phyloP scores from a whole-genome alignment of 1,284 basidiomycete species.

The Cryptococcus amylolentus region DNA sequence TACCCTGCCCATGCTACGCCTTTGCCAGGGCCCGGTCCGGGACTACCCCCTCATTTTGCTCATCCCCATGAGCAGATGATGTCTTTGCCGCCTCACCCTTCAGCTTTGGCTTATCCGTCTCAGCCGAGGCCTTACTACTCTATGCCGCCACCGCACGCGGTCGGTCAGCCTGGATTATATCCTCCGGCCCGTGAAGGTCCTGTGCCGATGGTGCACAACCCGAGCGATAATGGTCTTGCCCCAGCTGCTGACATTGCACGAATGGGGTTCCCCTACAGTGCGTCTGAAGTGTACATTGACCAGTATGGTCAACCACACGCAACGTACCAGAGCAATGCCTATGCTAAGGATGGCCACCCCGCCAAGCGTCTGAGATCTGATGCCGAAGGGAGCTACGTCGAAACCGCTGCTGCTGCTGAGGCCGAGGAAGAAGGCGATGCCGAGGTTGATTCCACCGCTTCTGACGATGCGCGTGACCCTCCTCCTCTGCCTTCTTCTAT shows the following conservation, averaged over 20 bases:
- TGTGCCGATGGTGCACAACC: conserved; percentile 17
- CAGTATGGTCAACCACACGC: conserved; percentile 41
- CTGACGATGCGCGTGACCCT: conserved; percentile 29
- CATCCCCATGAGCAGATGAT: conserved; percentile 22
- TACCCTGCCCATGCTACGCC: conserved; percentile 13
- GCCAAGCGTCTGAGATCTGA: conserved; percentile 25
- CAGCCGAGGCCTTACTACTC: conserved; percentile 24
- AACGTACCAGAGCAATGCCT: conserved; percentile 12
- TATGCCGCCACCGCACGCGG: conserved; percentile 6
- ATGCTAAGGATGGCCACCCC: conserved; percentile 20
- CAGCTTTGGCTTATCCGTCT: conserved; percentile 20
- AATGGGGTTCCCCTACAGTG: conserved; percentile 31
- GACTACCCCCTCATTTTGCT: conserved; percentile 33
- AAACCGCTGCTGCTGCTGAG: conserved; percentile 9
- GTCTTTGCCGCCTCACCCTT: conserved; percentile 21
- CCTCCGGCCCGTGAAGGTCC: conserved; percentile 6
- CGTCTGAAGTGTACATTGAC: conserved; percentile 41
- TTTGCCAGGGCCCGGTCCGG: conserved; percentile 13
- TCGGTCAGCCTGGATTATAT: conserved; percentile 12
- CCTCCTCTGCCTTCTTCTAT: conserved; percentile 49
- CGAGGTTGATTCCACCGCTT: conserved; percentile 31
- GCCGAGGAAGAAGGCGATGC: conserved; percentile 20
- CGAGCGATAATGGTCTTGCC: conserved; percentile 18
- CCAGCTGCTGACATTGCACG: conserved; percentile 39
- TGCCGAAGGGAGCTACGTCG: conserved; percentile 10